phyloP scores from a whole-genome alignment of 306 rosid species.

The Vigna hirtella region DNA sequence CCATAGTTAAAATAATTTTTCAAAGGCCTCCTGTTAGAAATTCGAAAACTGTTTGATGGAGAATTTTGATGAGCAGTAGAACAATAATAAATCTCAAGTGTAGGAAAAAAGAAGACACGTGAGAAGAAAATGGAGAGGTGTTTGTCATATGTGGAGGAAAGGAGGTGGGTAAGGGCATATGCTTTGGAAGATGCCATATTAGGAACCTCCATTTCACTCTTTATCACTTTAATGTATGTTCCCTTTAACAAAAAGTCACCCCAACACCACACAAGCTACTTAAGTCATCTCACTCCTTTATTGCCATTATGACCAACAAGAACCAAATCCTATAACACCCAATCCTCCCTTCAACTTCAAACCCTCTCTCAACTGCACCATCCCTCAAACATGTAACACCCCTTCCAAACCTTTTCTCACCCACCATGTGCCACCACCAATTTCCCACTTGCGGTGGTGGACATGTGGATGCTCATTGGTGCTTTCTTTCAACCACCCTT shows the following conservation, averaged over 20 bases:
- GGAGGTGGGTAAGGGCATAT: slow-evolving; percentile 73
- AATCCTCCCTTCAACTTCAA: slow-evolving; percentile 52
- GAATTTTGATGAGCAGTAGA: slow-evolving; percentile 24
- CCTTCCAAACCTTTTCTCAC: slow-evolving; percentile 13
- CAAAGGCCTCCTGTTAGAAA: not conserved
- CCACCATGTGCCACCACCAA: slow-evolving; percentile 50
- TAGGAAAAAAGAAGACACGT: slow-evolving; percentile 40
- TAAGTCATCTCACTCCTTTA: slow-evolving; percentile 70
- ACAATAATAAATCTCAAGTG: not conserved
- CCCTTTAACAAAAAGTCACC: slow-evolving; percentile 55
- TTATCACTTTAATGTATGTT: slow-evolving; percentile 47
- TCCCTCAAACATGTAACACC: slow-evolving; percentile 46
- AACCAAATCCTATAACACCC: slow-evolving; percentile 62
- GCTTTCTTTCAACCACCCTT: too few relatives aligned
- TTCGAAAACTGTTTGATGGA: slow-evolving; percentile 27
- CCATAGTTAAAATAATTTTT: not conserved
- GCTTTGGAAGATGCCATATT: slow-evolving; percentile 79
- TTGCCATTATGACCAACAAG: slow-evolving; percentile 66
- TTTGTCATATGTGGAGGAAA: not conserved
- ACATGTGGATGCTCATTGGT: slow-evolving; percentile 39
- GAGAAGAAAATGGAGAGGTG: slow-evolving; percentile 44
- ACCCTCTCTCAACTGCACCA: slow-evolving; percentile 63
- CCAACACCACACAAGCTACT: slow-evolving; percentile 55
- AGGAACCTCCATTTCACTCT: slow-evolving; percentile 59
- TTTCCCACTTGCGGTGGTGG: slow-evolving; percentile 38